Evolutionary conservation across 495 filamentous ascomycete species (phyloP).

Genomic region (Usnea hakonensis): DNA sequence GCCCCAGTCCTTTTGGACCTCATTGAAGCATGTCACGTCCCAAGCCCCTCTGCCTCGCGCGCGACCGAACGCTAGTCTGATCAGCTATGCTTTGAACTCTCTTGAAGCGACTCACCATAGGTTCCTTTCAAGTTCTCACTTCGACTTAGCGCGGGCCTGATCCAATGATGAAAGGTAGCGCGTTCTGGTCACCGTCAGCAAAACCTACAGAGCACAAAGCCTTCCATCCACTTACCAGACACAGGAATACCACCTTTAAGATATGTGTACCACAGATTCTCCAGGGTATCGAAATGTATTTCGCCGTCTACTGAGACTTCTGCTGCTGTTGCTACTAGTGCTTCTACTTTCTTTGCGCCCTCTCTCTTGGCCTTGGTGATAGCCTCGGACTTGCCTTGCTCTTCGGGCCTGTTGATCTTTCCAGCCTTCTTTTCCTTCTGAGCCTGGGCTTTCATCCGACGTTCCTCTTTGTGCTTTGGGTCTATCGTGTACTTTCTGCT

Average conservation of each 20-base stretch:
- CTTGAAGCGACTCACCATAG: background rate
- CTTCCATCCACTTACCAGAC: background rate
- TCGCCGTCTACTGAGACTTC: background rate
- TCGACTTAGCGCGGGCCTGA: background rate
- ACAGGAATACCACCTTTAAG: background rate
- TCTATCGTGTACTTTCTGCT: background rate
- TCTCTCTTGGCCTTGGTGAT: background rate
- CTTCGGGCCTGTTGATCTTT: background rate
- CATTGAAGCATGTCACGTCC: background rate
- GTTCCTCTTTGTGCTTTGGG: background rate
- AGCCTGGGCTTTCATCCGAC: background rate
- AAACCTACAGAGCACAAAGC: too few species aligned
- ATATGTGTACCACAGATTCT: background rate
- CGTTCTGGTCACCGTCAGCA: conserved; percentile 1
- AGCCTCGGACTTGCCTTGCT: background rate
- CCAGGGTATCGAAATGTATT: background rate
- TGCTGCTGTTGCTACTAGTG: background rate
- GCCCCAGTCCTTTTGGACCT: background rate
- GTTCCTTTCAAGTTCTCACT: background rate
- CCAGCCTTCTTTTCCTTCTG: background rate
- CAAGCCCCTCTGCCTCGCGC: background rate
- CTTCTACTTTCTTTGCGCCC: background rate
- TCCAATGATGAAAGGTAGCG: conserved; percentile 6
- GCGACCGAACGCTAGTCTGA: background rate
- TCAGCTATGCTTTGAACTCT: background rate